phyloP scores from a whole-genome alignment of 2,329 filamentous ascomycete species.

The Blastomyces percursus region DNA sequence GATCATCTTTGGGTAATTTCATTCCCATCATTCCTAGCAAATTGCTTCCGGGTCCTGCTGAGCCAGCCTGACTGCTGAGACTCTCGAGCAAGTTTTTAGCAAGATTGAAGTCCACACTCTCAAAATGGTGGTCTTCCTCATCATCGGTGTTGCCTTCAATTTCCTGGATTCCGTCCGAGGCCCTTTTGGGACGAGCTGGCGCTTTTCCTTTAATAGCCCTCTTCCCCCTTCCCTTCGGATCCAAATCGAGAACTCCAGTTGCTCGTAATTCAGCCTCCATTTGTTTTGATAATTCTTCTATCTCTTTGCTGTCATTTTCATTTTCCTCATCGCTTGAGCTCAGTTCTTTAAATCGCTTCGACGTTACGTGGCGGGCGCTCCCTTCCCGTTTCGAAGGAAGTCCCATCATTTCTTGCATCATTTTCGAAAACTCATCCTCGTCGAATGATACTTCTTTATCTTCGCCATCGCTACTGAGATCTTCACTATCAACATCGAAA shows the following conservation, averaged over 20 bases:
- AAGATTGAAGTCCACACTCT: constrained; percentile 75
- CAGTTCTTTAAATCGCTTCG: constrained; percentile 36
- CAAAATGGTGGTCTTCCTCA: constrained; percentile 35
- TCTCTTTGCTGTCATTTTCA: constrained; percentile 42
- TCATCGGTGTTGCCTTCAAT: constrained; percentile 17
- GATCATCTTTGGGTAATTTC: constrained; percentile 65
- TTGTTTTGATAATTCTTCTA: constrained; percentile 33
- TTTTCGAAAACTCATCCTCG: constrained; percentile 69
- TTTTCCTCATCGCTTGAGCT: constrained; percentile 40
- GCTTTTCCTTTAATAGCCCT: constrained; percentile 23
- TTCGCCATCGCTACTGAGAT: constrained; percentile 51
- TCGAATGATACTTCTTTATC: constrained; percentile 70
- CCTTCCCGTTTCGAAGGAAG: constrained; percentile 37
- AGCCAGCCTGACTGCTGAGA: constrained; percentile 80
- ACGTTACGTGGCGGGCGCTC: constrained; percentile 7
- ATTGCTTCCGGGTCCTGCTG: constrained; percentile 77
- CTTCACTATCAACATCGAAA: constrained; percentile 41
- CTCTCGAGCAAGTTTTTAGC: constrained; percentile 85
- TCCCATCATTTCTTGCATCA: constrained; percentile 92
- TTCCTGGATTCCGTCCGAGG: constrained; percentile 14
- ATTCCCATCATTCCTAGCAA: constrained; percentile 79
- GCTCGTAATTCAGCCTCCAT: constrained; percentile 40
- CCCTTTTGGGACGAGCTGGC: constrained; percentile 9
- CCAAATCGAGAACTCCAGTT: constrained; percentile 35
- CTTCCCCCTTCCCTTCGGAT: constrained; percentile 15